Percentiles rank a stretch among this genome's conserved stretches.
Conservation (phyloP, 164 flowering plant genomes). For the Macadamia integrifolia region DNA sequence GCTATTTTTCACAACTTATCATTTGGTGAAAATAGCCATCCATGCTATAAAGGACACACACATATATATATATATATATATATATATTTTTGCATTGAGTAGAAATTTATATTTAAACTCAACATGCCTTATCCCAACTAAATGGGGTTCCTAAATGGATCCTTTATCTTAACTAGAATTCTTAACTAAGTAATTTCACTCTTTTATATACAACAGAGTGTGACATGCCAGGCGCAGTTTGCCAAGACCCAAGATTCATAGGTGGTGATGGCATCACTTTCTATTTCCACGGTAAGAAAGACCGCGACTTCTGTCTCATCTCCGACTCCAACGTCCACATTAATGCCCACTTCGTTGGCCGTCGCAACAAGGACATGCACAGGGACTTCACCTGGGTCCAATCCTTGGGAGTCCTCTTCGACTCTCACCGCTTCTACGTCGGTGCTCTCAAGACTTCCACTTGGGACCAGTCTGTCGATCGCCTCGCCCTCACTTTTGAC, state of each 20-base stretch:
- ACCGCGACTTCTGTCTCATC: conserved; percentile 40
- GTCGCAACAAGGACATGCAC: conserved; percentile 33
- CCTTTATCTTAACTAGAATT: too few relatives aligned
- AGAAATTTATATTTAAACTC: too few relatives aligned
- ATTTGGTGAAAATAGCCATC: too few relatives aligned
- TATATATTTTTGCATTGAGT: too few relatives aligned
- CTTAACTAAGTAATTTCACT: not conserved
- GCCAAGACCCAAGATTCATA: conserved; percentile 39
- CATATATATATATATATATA: too few relatives aligned
- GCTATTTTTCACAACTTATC: too few relatives aligned
- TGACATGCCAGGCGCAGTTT: conserved; percentile 28
- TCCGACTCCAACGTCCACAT: conserved; percentile 51
- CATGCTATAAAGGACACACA: too few relatives aligned
- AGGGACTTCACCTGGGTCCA: conserved; percentile 71
- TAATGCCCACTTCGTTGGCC: conserved; percentile 50
- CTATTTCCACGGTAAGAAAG: conserved; percentile 53
- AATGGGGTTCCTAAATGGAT: too few relatives aligned
- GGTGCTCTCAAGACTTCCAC: not conserved
- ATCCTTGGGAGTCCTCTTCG: conserved; percentile 40
- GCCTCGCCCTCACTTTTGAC: conserved; percentile 1
- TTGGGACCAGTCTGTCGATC: too few relatives aligned
- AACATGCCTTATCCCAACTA: too few relatives aligned
- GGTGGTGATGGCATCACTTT: conserved; percentile 53
- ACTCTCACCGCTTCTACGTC: conserved; percentile 6
- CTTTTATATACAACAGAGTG: conserved; percentile 25